Evolutionary conservation across 805 yeast genomes (phyloP).

Genomic region (Blastobotrys chiropterorum): DNA sequence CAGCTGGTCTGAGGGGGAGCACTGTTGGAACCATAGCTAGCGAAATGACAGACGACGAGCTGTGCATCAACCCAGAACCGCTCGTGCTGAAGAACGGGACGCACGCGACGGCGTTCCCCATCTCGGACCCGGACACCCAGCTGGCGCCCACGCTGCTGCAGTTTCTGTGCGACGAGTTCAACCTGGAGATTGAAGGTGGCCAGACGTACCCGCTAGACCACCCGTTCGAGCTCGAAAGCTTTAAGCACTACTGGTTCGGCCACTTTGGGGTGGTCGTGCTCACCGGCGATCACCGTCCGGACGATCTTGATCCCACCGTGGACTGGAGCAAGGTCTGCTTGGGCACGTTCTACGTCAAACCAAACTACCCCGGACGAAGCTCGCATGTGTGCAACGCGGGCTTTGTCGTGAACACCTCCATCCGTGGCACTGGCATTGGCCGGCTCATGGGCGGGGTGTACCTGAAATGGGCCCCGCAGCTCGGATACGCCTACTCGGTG

Average conservation of each 20-base stretch:
- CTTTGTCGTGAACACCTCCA: conserved; percentile 86
- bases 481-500: conserved; percentile 79
- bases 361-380: conserved; percentile 88
- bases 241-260: conserved; percentile 83
- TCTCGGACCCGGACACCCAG: conserved; percentile 54
- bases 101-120: conserved; percentile 87
- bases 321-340: conserved; percentile 92
- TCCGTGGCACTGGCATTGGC: conserved; percentile 89
- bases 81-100: conserved; percentile 88
- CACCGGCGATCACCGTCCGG: conserved; percentile 72
- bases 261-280: conserved; percentile 71
- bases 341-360: conserved; percentile 79
- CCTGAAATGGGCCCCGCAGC: conserved; percentile 82
- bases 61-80: no score
- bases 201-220: conserved; percentile 84
- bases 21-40: no score
- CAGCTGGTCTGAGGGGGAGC: no score
- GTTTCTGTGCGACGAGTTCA: conserved; percentile 85
- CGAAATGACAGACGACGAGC: no score
- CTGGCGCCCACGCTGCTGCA: conserved; percentile 74
- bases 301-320: conserved; percentile 45
- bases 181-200: conserved; percentile 85
- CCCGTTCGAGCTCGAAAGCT: conserved; percentile 65
- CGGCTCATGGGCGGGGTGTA: conserved; percentile 75
- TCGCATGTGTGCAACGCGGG: conserved; percentile 90